Evolutionary conservation across 768 basidiomycete species (phyloP).

Genomic region (Candolleomyces aberdarensis): DNA sequence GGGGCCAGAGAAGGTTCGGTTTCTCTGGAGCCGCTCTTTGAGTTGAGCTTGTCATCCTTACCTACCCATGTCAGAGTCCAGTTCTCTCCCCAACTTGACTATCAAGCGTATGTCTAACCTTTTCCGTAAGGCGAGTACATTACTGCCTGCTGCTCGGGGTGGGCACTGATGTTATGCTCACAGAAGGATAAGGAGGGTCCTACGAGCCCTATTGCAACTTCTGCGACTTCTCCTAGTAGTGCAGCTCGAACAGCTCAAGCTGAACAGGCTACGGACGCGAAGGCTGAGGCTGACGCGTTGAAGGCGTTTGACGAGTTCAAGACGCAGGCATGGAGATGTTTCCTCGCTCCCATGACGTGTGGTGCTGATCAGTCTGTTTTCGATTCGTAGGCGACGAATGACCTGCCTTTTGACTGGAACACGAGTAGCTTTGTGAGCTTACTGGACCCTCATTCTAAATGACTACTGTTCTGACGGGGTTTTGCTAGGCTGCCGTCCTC

Average conservation of each 20-base stretch:
- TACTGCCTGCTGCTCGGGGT: not conserved
- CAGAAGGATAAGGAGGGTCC: not conserved
- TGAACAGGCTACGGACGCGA: not conserved
- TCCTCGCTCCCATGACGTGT: not conserved
- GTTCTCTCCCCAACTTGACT: not conserved
- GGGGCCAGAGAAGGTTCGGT: too few species aligned
- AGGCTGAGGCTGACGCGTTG: not conserved
- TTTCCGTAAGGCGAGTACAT: conserved; percentile 1
- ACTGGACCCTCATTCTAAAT: too few species aligned
- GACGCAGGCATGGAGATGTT: conserved; percentile 32
- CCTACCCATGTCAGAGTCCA: too few species aligned
- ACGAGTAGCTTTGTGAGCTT: conserved; percentile 7
- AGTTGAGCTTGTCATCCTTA: too few species aligned
- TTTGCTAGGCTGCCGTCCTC: conserved; percentile 50
- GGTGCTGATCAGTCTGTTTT: not conserved
- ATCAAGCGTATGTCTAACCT: conserved; percentile 8
- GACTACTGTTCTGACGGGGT: not conserved
- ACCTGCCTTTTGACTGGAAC: conserved; percentile 32
- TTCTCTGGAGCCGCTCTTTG: too few species aligned
- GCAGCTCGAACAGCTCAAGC: not conserved
- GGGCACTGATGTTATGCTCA: not conserved
- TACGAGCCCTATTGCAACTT: not conserved
- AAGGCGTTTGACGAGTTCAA: conserved; percentile 40
- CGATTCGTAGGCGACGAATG: conserved; percentile 41
- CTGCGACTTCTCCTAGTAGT: not conserved